Evolutionary conservation across 352 stramenopile species (phyloP), one percentile per base, ranked within the genome.

Genomic region (Pythium brassicae): DNA sequence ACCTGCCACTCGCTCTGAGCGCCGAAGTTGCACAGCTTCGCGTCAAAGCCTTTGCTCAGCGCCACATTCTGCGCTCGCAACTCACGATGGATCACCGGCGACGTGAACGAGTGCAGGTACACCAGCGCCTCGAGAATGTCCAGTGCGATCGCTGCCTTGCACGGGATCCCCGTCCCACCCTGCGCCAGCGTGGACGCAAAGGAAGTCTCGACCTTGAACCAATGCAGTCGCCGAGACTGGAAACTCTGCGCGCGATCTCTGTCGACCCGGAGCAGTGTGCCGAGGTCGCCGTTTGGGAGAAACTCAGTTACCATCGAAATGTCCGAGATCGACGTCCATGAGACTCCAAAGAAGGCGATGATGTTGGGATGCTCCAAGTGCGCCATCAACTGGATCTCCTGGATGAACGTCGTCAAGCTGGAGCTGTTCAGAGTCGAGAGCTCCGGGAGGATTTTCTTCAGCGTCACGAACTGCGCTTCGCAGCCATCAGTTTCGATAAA

Each of bases 401-500:
- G 78, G 45, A 92, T 69, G 53, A 94, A 94, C 1, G 69, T 75
- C 29, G 67, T 69, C 10, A 94, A 61, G 52, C 68, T 83, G 9
- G 70, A 69, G 52, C 90, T 76, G 54, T 92, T 82, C 4, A 65
- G 81, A 42, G 83, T 78, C 57, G 89, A 90, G 46, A 37, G 32
- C 32, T 94, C 84, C 0, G 84, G 84, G 14, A 94, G 53, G 53
- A 91, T 89, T 57, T 91, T 89, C 67, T 94, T 94, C 20, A 94
- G 70, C 17, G 88, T 78, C 10, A 94, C 74, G 1, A 37, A 37
- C 32, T 37, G 32, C 2, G 32, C 6, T 11, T 37, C 32, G 2
- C 32, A 9, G 14, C 32, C 32, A 11, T 37, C 32, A 7, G 32
- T 37, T 11, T 37, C 32, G 32, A 8, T 11, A 7, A 7, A 37